Evolutionary conservation across 495 filamentous ascomycete species (phyloP), one percentile per base, ranked within the genome.

Genomic region (Xeromyces bisporus): DNA sequence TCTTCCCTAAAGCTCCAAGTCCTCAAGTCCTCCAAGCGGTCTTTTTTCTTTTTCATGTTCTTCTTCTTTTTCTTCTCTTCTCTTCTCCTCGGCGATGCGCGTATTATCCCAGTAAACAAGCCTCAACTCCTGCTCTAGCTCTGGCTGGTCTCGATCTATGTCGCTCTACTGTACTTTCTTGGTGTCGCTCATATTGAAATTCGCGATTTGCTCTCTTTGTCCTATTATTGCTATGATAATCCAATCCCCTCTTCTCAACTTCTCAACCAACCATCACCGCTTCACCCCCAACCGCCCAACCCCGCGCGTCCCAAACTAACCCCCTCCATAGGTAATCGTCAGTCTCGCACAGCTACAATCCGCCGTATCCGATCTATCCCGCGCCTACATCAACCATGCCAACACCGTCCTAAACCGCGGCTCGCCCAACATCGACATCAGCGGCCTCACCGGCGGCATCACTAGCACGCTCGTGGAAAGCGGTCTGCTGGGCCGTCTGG

Each of bases 351-450:
- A 74, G 21, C 71, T 87, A 18, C 76, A 82, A 37, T 67, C 67
- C 24, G 66, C 80, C 28, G 74, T 85, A 52, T 69, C 71, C 40
- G 73, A 74, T 31, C 66, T 87, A 33, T 75, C 76, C 33, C 66
- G 70, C 43, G 78, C 82, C 33, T 92, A 89, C 52, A 62, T 89
- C 41, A 71, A 75, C 41, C 81, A 91, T 52, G 79, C 77, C 43
- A 81, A 82, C 41, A 73, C 74, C 7, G 65, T 91, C 24, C 69
- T 91, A 20, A 72, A 69, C 32, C 70, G 74, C 38, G 69, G 66
- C n/a, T 51, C 50, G 18, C 46, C 57, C 26, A 48, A 50, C 27
- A 55, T 75, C 28, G 71, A 72, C 31, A 44, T 66, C 13, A 48
- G 57, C 8, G 47, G 55, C 31, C 56, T 73, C 32, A 66, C 61